Base-by-base conservation (phyloP, 495 filamentous ascomycete species). In the Daldinia caldariorum region DNA sequence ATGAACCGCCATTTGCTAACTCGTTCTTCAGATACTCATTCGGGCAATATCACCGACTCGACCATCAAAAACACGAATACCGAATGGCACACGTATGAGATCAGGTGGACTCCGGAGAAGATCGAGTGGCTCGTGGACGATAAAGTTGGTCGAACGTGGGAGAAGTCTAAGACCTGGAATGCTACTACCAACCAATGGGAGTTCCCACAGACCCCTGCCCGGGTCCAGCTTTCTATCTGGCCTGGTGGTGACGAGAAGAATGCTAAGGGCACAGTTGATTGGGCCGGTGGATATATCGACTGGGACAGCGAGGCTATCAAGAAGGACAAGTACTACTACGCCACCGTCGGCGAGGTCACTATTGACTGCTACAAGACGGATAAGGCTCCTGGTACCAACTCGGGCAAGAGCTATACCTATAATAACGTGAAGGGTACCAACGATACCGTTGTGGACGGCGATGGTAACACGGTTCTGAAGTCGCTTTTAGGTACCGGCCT, bases 221-320 rank as follows among this genome's bases (percentile, higher is more conserved):
- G 95, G 69, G 87, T 99, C 57, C 91, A 97, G 82, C 83, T 99
- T 67, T 98, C 96, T 12, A 88, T 98, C 76, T 99, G 95, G 95
- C 96, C 95, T 63, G 95, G 92, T 69, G 95, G 95, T 73, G 84
- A 89, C 51, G 78, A 88, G 20, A 85, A 86, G 79, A 97, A 97
- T 76, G 91, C 87, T 31, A 61, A 89, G 73, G 95, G 96, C 66
- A 98, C 95, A 14, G 88, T 97, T 67, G 86, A 87, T 53, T 99
- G 95, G 95, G 90, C 95, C 13, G 95, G 95, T 72, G 95, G 95
- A 66, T 79, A 84, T 62, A 93, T 99, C 69, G 85, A 96, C 81
- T 99, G 95, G 95, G 86, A 92, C 76, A 87, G 84, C 69, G 81
- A 83, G 54, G 91, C 94, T 76, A 94, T 97, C 84, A 81, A 94